Evolutionary conservation across 1,284 basidiomycete genomes (phyloP).

Genomic region (Boletellus dicymbophilus): DNA sequence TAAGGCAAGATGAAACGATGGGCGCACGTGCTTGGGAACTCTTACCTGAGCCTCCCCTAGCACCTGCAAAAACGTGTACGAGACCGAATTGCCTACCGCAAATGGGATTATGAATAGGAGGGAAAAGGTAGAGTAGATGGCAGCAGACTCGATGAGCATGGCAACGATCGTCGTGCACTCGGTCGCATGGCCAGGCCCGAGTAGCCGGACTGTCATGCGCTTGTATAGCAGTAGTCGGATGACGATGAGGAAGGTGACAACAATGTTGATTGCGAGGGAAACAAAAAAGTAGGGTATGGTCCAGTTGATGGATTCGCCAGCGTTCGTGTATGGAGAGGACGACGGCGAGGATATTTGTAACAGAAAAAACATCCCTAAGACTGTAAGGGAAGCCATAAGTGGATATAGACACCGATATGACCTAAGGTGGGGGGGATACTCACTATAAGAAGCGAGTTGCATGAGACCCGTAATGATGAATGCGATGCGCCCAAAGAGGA

Average conservation of each 20-base stretch:
- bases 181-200: slow-evolving; percentile 22
- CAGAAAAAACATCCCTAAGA: slow-evolving; percentile 28
- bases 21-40: too few species aligned
- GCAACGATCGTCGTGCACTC: slow-evolving; percentile 30
- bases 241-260: slow-evolving; percentile 22
- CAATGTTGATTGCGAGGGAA: slow-evolving; percentile 25
- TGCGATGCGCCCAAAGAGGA: slow-evolving; percentile 10
- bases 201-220: slow-evolving; percentile 6
- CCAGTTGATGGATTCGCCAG: slow-evolving; percentile 21
- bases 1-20: not conserved
- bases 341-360: slow-evolving; percentile 27
- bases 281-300: slow-evolving; percentile 29
- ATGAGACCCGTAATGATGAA: slow-evolving; percentile 22
- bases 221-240: slow-evolving; percentile 24
- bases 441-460: slow-evolving; percentile 29
- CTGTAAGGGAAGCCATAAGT: slow-evolving; percentile 5
- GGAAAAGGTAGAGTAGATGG: slow-evolving; percentile 25
- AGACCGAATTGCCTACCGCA: slow-evolving; percentile 8
- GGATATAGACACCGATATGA: too few species aligned
- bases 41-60: slow-evolving; percentile 31
- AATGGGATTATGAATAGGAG: slow-evolving; percentile 31
- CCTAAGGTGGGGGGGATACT: not conserved
- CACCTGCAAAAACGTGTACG: slow-evolving; percentile 27
- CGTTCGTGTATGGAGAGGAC: slow-evolving; percentile 25
- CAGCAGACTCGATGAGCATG: slow-evolving; percentile 29